Evolutionary conservation across 768 basidiomycete species (phyloP).

Genomic region (Suillus variegatus): DNA sequence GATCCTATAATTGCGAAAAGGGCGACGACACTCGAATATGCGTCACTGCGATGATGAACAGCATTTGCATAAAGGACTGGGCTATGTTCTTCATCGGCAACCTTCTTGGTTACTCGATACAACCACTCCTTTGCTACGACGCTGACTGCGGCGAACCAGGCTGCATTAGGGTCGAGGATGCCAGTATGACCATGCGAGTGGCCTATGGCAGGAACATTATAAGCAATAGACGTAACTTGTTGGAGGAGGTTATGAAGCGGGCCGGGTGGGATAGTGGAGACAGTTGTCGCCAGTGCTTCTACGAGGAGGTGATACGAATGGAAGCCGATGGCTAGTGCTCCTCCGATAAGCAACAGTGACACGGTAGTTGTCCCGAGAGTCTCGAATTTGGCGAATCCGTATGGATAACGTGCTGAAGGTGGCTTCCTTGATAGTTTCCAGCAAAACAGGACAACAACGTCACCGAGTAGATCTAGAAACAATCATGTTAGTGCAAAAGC

Average conservation of each 20-base stretch:
- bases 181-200: constrained; percentile 58
- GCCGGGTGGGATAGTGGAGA: constrained; percentile 65
- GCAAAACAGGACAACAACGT: constrained; percentile 87
- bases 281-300: constrained; percentile 66
- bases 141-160: constrained; percentile 89
- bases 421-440: constrained; percentile 84
- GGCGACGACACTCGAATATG: constrained; percentile 89
- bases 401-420: constrained; percentile 81
- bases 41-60: constrained; percentile 96
- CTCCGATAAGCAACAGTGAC: constrained; percentile 82
- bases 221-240: constrained; percentile 54
- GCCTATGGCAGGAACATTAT: constrained; percentile 50
- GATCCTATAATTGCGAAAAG: constrained; percentile 91
- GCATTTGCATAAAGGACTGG: constrained; percentile 96
- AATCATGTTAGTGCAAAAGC: constrained; percentile 12
- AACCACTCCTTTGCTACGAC: constrained; percentile 91
- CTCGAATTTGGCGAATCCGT: constrained; percentile 93
- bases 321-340: constrained; percentile 82
- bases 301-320: constrained; percentile 88
- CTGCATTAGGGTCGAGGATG: constrained; percentile 86
- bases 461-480: constrained; percentile 73
- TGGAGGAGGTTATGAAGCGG: constrained; percentile 63
- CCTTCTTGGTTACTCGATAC: constrained; percentile 84
- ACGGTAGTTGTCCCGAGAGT: constrained; percentile 92
- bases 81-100: constrained; percentile 89